Percentiles rank a stretch among this genome's conserved stretches.
Evolutionary conservation across 2,329 filamentous ascomycete genomes (phyloP).

Genomic region (Ascochyta rabiei): DNA sequence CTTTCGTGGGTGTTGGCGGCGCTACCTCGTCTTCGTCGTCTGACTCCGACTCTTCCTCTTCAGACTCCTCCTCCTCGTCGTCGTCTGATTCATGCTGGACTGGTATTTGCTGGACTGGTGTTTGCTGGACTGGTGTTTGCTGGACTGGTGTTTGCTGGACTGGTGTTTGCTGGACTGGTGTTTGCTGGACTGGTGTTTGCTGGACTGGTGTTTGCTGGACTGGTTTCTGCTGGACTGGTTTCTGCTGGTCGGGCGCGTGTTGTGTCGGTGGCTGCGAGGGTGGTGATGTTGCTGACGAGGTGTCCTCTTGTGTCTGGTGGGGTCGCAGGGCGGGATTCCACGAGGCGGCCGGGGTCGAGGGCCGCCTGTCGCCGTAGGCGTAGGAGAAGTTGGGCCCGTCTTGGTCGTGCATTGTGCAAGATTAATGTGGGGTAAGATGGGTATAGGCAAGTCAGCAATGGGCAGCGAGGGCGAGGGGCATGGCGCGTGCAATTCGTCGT

Average conservation of each 20-base stretch:
- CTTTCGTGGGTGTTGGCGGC: conserved; percentile 7
- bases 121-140: no score
- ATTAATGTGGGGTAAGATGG: conserved; percentile 36
- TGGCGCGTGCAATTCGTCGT: conserved; percentile 20
- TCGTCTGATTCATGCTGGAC: conserved; percentile 24
- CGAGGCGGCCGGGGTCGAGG: conserved; percentile 39
- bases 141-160: no score
- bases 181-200: no score
- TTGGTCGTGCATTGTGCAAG: conserved; percentile 42
- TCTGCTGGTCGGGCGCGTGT: conserved; percentile 8
- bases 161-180: no score
- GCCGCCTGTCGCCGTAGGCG: conserved; percentile 40
- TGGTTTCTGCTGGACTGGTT: conserved; percentile 9
- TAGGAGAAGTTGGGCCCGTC: conserved; percentile 50
- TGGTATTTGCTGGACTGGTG: no score
- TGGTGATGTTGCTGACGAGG: conserved; percentile 14
- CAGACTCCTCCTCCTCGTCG: conserved; percentile 18
- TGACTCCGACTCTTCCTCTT: conserved; percentile 4
- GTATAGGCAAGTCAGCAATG: conserved; percentile 43
- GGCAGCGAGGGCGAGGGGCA: conserved; percentile 31
- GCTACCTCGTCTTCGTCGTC: conserved; percentile 15
- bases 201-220: conserved; percentile 12
- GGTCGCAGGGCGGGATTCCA: conserved; percentile 64
- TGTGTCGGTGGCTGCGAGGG: conserved; percentile 20
- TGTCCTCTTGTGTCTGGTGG: conserved; percentile 17